These are phyloP conservation scores for Fistulina hepatica DNA, from an alignment of 1,284 basidiomycete species.

Conservation along the genomic window DNA sequence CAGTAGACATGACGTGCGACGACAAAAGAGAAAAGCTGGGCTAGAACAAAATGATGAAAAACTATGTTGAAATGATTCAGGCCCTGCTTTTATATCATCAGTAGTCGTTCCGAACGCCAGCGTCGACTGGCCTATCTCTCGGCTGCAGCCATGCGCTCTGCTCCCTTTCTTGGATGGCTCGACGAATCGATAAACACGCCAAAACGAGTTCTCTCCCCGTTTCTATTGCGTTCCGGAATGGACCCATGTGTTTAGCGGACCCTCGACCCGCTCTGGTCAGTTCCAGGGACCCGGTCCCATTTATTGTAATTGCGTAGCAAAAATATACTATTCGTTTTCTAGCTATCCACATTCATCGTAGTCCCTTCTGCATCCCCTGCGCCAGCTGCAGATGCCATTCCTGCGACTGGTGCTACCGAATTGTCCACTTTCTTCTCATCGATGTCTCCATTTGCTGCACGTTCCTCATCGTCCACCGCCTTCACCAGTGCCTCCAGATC, in stretches of 20 bases:
- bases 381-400: conserved; percentile 5
- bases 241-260: no score
- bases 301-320: no score
- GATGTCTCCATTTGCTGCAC: conserved; percentile 22
- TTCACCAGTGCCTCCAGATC: conserved; percentile 52
- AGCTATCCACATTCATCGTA: conserved; percentile 1
- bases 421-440: conserved; percentile 13
- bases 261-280: no score
- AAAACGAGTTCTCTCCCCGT: no score
- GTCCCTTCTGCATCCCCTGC: conserved; percentile 2
- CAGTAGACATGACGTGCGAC: conserved; percentile 3
- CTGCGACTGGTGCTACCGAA: conserved; percentile 8
- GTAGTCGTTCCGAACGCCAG: no score
- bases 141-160: no score
- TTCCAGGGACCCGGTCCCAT: no score
- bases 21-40: conserved; percentile 9
- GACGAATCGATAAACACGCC: no score
- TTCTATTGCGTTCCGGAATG: no score
- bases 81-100: conserved; percentile 10
- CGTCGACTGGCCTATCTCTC: no score
- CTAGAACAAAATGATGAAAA: background rate
- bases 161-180: no score
- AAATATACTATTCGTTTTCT: no score
- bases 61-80: background rate
- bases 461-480: conserved; percentile 57